phyloP scores from a whole-genome alignment of 164 flowering plant species.

The Vitis rupestris region DNA sequence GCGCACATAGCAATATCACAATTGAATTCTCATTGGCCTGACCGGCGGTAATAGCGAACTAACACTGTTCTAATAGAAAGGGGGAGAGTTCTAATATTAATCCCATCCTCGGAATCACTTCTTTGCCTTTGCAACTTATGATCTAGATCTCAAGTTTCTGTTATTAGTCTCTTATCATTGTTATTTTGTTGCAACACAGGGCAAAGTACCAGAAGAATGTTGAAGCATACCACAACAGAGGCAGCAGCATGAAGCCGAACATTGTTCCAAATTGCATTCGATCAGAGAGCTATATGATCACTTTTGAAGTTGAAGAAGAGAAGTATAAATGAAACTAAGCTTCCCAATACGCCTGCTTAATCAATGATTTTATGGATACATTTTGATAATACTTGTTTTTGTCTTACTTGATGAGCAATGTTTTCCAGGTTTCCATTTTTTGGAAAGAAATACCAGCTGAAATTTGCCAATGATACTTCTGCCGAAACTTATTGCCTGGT shows the following conservation, averaged over 20 bases:
- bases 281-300: conserved; percentile 89
- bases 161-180: neutral
- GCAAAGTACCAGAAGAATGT: conserved; percentile 98
- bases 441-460: conserved; percentile 92
- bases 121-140: neutral
- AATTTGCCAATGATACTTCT: conserved; percentile 69
- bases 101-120: neutral
- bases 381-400: neutral
- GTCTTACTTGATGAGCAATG: neutral
- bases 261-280: conserved; percentile 86
- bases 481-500: conserved; percentile 89
- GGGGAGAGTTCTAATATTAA: neutral
- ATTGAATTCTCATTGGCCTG: too few species aligned
- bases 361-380: neutral
- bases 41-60: too few species aligned
- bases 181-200: conserved; percentile 39
- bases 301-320: conserved; percentile 97
- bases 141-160: too few species aligned
- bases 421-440: conserved; percentile 83
- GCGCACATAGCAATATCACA: too few species aligned
- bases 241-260: conserved; percentile 71
- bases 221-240: conserved; percentile 89
- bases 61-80: too few species aligned
- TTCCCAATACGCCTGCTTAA: neutral
- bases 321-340: conserved; percentile 44